phyloP scores from a whole-genome alignment of 1,284 basidiomycete genomes.

The Heterobasidion parviporum region DNA sequence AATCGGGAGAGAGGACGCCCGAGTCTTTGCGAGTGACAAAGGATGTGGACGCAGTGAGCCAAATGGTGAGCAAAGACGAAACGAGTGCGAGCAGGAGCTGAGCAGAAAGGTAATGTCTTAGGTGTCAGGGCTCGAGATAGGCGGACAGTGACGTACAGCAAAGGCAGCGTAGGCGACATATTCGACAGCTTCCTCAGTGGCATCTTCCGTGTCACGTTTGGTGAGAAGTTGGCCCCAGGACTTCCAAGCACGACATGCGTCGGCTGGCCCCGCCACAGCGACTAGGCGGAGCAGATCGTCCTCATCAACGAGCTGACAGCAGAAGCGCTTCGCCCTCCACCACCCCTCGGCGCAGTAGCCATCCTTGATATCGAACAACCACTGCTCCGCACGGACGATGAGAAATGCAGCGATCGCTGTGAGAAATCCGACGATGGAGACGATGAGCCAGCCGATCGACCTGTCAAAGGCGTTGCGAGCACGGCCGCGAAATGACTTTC shows the following conservation, averaged over 20 bases:
- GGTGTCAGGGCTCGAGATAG: neutral
- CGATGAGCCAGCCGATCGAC: slow-evolving; percentile 85
- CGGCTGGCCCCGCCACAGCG: slow-evolving; percentile 18
- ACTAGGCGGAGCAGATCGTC: slow-evolving; percentile 5
- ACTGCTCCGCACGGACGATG: slow-evolving; percentile 83
- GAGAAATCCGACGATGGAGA: slow-evolving; percentile 79
- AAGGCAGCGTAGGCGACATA: slow-evolving; percentile 70
- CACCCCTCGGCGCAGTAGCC: slow-evolving; percentile 74
- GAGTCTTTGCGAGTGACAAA: slow-evolving; percentile 87
- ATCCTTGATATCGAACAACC: slow-evolving; percentile 91
- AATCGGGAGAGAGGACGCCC: slow-evolving; percentile 52
- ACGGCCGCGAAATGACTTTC: slow-evolving; percentile 66
- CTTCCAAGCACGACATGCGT: slow-evolving; percentile 65
- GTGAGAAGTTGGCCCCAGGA: slow-evolving; percentile 57
- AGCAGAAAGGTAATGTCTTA: slow-evolving; percentile 3
- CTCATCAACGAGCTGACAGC: slow-evolving; percentile 49
- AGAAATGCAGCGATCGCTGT: slow-evolving; percentile 83
- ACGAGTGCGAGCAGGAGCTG: slow-evolving; percentile 66
- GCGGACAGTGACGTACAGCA: slow-evolving; percentile 51
- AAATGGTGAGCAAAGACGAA: slow-evolving; percentile 77
- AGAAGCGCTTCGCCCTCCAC: slow-evolving; percentile 77
- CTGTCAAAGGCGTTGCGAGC: slow-evolving; percentile 73
- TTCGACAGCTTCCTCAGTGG: slow-evolving; percentile 37
- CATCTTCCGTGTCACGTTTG: slow-evolving; percentile 15
- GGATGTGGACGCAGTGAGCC: slow-evolving; percentile 81